Percentiles rank a stretch among this genome's conserved stretches.
These are phyloP conservation scores for Rickenella mellea DNA, from an alignment of 768 basidiomycete species.

Conservation along the genomic window DNA sequence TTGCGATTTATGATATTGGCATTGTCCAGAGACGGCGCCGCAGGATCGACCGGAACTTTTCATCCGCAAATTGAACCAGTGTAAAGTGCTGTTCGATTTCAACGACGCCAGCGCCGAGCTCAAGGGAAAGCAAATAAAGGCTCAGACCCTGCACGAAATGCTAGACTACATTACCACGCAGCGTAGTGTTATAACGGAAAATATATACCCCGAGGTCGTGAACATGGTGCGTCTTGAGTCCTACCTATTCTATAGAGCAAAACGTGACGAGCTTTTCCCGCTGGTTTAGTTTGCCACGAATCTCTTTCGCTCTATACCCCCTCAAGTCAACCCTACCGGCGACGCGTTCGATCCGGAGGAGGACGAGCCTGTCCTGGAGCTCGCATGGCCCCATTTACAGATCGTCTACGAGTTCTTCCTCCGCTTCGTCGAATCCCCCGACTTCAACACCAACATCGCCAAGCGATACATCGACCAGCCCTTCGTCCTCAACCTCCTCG, in stretches of 20 bases:
- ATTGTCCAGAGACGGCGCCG: constrained; percentile 67
- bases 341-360: constrained; percentile 99
- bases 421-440: constrained; percentile 93
- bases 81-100: constrained; percentile 96
- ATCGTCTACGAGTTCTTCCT: constrained; percentile 99
- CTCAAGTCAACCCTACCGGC: constrained; percentile 95
- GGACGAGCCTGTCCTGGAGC: constrained; percentile 96
- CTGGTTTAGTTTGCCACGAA: constrained; percentile 81
- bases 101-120: constrained; percentile 95
- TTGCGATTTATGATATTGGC: not conserved
- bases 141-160: constrained; percentile 96
- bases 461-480: constrained; percentile 95
- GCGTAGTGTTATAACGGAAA: constrained; percentile 91
- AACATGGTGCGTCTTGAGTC: constrained; percentile 69
- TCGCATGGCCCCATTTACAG: constrained; percentile 98
- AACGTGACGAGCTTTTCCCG: not conserved
- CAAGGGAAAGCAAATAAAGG: constrained; percentile 97
- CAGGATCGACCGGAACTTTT: constrained; percentile 87
- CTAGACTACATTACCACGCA: constrained; percentile 98
- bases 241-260: constrained; percentile 6
- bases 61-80: constrained; percentile 91
- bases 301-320: constrained; percentile 99
- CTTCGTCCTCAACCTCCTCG: constrained; percentile 93
- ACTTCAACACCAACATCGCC: constrained; percentile 96
- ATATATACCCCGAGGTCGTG: constrained; percentile 97